Percentiles rank a stretch among this genome's conserved stretches.
Conservation (phyloP, 495 filamentous ascomycete species). For the Neurospora sp. region DNA sequence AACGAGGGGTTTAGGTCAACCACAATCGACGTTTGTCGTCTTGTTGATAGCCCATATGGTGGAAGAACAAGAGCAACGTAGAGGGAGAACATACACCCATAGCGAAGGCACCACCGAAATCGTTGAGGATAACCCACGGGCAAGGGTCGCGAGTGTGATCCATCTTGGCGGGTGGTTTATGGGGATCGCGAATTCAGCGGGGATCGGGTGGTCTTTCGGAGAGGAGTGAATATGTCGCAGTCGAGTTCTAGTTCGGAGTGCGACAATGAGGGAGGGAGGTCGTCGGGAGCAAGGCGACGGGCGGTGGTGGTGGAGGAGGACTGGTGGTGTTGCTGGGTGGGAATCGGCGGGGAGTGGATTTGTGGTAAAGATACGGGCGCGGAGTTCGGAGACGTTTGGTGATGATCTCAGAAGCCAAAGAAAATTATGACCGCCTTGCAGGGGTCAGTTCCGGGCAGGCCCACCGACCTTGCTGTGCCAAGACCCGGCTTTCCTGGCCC, state of each 20-base stretch:
- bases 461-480: not conserved
- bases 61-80: not conserved
- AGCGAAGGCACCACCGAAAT: constrained; percentile 93
- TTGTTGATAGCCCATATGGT: not conserved
- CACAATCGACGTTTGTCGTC: not conserved
- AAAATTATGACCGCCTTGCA: constrained; percentile 10
- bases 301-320: constrained; percentile 1
- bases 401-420: constrained; percentile 13
- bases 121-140: constrained; percentile 90
- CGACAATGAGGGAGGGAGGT: not conserved
- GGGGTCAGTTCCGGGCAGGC: constrained; percentile 3
- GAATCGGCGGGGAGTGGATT: not conserved
- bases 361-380: not conserved
- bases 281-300: not conserved
- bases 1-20: not conserved
- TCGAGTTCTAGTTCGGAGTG: not conserved
- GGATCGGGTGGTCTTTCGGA: not conserved
- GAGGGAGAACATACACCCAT: constrained; percentile 69
- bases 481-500: not conserved
- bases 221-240: not conserved
- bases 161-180: constrained; percentile 39
- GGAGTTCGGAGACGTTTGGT: constrained; percentile 3
- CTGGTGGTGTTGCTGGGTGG: not conserved
- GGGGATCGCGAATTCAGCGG: not conserved
- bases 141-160: constrained; percentile 84